Conservation (phyloP, 306 rosid genomes). For the Leucaena leucocephala region DNA sequence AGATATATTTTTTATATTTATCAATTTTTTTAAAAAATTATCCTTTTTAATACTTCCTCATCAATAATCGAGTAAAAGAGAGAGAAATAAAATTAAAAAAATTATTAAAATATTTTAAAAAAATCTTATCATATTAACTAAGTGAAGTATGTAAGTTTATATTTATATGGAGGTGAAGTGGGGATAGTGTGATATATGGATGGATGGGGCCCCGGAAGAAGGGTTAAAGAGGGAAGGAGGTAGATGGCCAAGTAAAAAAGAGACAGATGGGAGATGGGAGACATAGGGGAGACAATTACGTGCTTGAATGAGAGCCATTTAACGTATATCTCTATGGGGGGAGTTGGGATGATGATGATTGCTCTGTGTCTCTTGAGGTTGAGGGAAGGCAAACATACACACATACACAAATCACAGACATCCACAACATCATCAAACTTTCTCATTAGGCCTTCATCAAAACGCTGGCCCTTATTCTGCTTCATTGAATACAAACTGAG, state of each 20-base stretch:
- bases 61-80: too few species aligned
- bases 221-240: slow-evolving; percentile 45
- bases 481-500: slow-evolving; percentile 51
- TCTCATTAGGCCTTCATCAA: background rate
- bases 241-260: slow-evolving; percentile 59
- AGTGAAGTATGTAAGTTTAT: too few species aligned
- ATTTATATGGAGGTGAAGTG: slow-evolving; percentile 13
- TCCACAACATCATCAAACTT: background rate
- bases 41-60: too few species aligned
- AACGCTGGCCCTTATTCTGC: slow-evolving; percentile 37
- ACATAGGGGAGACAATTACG: slow-evolving; percentile 57
- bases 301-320: slow-evolving; percentile 64
- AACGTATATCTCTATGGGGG: slow-evolving; percentile 48
- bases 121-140: too few species aligned
- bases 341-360: background rate
- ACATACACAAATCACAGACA: too few species aligned
- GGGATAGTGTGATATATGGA: slow-evolving; percentile 21
- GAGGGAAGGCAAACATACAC: slow-evolving; percentile 1
- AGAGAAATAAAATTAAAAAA: too few species aligned
- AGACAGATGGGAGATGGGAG: slow-evolving; percentile 86
- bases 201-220: slow-evolving; percentile 58
- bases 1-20: too few species aligned
- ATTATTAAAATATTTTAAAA: too few species aligned
- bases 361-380: slow-evolving; percentile 34
- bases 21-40: too few species aligned